Conservation (phyloP, 768 basidiomycete genomes). For the Neoboletus magnificus region DNA sequence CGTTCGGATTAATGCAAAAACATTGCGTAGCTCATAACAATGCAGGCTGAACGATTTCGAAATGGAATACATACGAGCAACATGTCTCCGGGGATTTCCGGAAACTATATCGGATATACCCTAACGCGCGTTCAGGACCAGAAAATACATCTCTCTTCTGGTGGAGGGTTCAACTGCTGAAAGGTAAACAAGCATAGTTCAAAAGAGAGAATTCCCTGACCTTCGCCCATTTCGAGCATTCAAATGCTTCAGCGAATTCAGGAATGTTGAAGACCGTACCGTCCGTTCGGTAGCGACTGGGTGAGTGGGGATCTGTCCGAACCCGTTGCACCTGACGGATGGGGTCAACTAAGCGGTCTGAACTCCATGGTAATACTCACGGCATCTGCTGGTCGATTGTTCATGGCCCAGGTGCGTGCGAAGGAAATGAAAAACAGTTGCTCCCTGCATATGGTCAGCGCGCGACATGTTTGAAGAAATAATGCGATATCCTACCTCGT, state of each 20-base stretch:
- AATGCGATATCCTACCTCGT: slow-evolving; percentile 48
- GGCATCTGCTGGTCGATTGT: slow-evolving; percentile 74
- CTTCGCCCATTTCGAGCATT: slow-evolving; percentile 72
- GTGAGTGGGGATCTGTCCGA: slow-evolving; percentile 87
- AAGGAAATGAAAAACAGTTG: slow-evolving; percentile 95
- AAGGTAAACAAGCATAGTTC: not conserved
- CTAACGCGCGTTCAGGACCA: slow-evolving; percentile 49
- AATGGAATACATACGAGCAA: slow-evolving; percentile 20
- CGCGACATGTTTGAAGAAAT: not conserved
- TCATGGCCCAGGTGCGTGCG: slow-evolving; percentile 82
- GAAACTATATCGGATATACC: slow-evolving; percentile 5
- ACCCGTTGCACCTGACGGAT: slow-evolving; percentile 62
- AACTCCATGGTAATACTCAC: slow-evolving; percentile 38
- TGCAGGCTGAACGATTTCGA: not conserved
- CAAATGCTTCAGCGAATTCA: slow-evolving; percentile 86
- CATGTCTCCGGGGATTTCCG: not conserved
- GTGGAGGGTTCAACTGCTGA: slow-evolving; percentile 75
- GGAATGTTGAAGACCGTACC: slow-evolving; percentile 86
- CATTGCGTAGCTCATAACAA: slow-evolving; percentile 1
- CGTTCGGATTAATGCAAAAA: not conserved
- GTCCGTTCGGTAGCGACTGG: slow-evolving; percentile 72
- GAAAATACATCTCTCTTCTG: slow-evolving; percentile 73
- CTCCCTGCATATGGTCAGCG: slow-evolving; percentile 49
- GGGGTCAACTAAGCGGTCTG: not conserved
- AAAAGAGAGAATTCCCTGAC: slow-evolving; percentile 37